These are phyloP conservation scores for Ascomycota sp. DNA, from an alignment of 2,329 filamentous ascomycete genomes.

Conservation along the genomic window DNA sequence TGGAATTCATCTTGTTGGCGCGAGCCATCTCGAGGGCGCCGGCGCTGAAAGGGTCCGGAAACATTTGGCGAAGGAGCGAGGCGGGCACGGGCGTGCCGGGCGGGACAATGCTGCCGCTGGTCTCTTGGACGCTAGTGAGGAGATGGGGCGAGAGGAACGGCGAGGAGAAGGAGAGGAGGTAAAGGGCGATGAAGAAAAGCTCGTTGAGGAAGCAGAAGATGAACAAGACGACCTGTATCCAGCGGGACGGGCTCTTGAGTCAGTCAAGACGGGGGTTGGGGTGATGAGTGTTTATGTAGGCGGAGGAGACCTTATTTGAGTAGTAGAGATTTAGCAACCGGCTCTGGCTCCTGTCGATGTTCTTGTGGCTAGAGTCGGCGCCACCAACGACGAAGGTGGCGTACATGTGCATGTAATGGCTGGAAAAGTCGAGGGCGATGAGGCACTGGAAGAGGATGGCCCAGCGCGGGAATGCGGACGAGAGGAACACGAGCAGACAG, in stretches of 20 bases:
- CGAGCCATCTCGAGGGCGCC: conserved; percentile 81
- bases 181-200: conserved; percentile 93
- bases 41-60: conserved; percentile 78
- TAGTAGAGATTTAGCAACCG: conserved; percentile 91
- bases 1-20: conserved; percentile 79
- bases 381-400: conserved; percentile 79
- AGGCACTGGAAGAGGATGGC: conserved; percentile 84
- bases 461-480: conserved; percentile 86
- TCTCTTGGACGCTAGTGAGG: conserved; percentile 37
- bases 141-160: conserved; percentile 76
- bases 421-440: conserved; percentile 81
- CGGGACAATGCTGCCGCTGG: conserved; percentile 30
- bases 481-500: conserved; percentile 84
- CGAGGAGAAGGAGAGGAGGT: conserved; percentile 91
- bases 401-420: conserved; percentile 99
- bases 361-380: conserved; percentile 71
- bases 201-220: conserved; percentile 81
- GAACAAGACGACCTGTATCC: conserved; percentile 74
- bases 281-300: background rate
- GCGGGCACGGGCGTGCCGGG: conserved; percentile 51
- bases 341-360: conserved; percentile 70
- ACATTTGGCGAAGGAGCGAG: conserved; percentile 51
- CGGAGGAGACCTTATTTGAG: conserved; percentile 59
- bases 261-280: too few species aligned
- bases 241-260: too few species aligned